These are phyloP conservation scores for Saccharomycopsis phalli DNA, from an alignment of 1,139 yeast species.

Conservation along the genomic window DNA sequence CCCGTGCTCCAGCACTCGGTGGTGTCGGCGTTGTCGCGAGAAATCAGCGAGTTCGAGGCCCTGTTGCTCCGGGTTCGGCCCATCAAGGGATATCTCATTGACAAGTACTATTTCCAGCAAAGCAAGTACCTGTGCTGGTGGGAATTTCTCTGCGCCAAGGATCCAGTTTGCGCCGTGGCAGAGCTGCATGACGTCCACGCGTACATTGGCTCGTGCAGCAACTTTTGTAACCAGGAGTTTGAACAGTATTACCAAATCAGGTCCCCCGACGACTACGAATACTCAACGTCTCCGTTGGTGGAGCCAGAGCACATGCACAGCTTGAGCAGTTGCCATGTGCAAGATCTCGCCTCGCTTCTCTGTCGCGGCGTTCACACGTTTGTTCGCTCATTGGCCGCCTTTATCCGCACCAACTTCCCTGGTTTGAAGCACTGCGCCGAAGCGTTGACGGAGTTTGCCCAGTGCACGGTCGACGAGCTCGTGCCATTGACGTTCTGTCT, in stretches of 20 bases:
- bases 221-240: constrained; percentile 10
- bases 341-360: background rate
- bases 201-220: constrained; percentile 3
- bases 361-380: too few relatives aligned
- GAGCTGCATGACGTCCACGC: background rate
- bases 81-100: constrained; percentile 17
- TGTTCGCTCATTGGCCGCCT: background rate
- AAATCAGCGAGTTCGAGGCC: background rate
- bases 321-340: background rate
- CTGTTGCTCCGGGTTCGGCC: constrained; percentile 9
- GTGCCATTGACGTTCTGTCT: background rate
- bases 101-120: constrained; percentile 9
- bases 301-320: background rate
- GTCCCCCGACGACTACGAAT: constrained; percentile 14
- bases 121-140: background rate
- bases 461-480: background rate
- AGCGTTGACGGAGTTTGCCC: background rate
- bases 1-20: background rate
- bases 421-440: background rate
- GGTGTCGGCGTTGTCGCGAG: background rate
- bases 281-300: constrained; percentile 1
- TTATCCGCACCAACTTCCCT: background rate
- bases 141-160: background rate
- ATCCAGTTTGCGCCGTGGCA: background rate
- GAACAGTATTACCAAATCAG: constrained; percentile 7